Conservation (phyloP, 179 eudicot species). For the Dionaea muscipula region DNA sequence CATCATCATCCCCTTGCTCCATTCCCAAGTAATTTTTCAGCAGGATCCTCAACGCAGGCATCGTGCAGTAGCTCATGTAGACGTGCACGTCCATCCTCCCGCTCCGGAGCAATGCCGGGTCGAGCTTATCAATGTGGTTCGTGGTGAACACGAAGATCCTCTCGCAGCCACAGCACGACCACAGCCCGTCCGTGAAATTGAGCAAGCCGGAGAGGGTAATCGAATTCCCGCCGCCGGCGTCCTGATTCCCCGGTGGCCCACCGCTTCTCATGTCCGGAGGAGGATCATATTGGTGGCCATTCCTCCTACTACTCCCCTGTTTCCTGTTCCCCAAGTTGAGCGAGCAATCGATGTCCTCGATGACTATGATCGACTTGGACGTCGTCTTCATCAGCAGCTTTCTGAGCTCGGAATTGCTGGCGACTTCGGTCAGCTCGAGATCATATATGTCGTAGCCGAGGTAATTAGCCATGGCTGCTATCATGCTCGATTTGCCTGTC, state of each 20-base stretch:
- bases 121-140: slow-evolving; percentile 77
- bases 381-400: slow-evolving; percentile 73
- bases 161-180: slow-evolving; percentile 95
- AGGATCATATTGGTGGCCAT: neutral
- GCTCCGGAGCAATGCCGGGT: slow-evolving; percentile 75
- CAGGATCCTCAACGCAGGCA: slow-evolving; percentile 43
- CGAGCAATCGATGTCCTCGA: slow-evolving; percentile 84
- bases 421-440: slow-evolving; percentile 70
- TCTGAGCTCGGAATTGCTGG: slow-evolving; percentile 54
- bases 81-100: slow-evolving; percentile 97
- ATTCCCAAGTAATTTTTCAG: slow-evolving; percentile 52
- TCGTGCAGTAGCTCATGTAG: slow-evolving; percentile 52
- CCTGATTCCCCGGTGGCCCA: slow-evolving; percentile 17
- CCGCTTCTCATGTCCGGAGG: slow-evolving; percentile 5
- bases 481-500: slow-evolving; percentile 34
- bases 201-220: slow-evolving; percentile 70
- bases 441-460: slow-evolving; percentile 70
- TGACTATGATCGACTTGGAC: slow-evolving; percentile 69
- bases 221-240: slow-evolving; percentile 25
- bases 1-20: slow-evolving; percentile 23
- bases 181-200: slow-evolving; percentile 83
- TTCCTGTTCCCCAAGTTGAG: slow-evolving; percentile 30
- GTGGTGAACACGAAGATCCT: slow-evolving; percentile 83
- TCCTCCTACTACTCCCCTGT: neutral
- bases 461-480: slow-evolving; percentile 32